Base-by-base conservation (phyloP, 441 rosid genomes). In the Erysimum pusillum region DNA sequence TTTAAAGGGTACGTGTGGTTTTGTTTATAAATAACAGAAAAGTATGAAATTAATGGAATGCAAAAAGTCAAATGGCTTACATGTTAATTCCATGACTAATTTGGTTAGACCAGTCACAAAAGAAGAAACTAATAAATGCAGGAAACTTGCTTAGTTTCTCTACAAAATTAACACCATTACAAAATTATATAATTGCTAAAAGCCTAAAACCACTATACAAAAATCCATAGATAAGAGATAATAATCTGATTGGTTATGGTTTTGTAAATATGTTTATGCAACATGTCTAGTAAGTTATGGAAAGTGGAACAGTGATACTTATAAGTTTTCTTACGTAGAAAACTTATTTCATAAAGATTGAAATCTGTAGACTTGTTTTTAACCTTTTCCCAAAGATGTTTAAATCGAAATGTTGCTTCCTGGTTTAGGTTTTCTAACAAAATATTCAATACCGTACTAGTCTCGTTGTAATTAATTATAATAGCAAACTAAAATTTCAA, bases 41-140 rank as follows among this genome's bases (percentile, higher is more conserved):
- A 25, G 60, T 70, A 41, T 56, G 61, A 59, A 72, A 67, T 25
- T 61, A 67, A 34, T 59, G 58, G 9, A 72, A 72, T 34, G 49
- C 58, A 51, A 77, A 77, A 77, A 72, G 77, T 72, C 81, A 77
- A 59, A 72, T 66, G 49, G 51, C 10, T 17, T 53, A 6, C 61
- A 63, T 36, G 54, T 63, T 48, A 35, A 17, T 54, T 22, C 38
- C 63, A 61, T 76, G 69, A 69, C 44, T 52, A 60, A 63, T 63
- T 18, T 70, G 28, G 39, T 69, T 76, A 44, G 80, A 76, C 73
- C 9, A 57, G 61, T 71, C 56, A 22, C 49, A 49, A 31, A 31
- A 38, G 62, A 77, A 45, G 56, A 71, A 63, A 77, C 34, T 57
- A 71, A 38, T 57, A 71, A 38, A 32, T 65, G 57, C 54, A 25